A percentile compares a stretch with the other conserved stretches of the same genome.
These are phyloP conservation scores for Polytrichum formosum DNA, from an alignment of 225 moss, liverwort and hornwort genomes.

Conservation along the genomic window DNA sequence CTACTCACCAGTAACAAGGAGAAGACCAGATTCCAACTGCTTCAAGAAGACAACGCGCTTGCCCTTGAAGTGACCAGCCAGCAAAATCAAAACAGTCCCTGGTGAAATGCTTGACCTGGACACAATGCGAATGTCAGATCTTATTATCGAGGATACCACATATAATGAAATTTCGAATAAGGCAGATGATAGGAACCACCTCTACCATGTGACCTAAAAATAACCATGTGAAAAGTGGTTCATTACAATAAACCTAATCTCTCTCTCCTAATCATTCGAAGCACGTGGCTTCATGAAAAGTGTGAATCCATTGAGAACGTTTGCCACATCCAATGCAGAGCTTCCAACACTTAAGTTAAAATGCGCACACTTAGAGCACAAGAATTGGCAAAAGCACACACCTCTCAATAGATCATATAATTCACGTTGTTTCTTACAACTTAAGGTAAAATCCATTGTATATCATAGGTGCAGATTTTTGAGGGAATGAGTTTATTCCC, in stretches of 20 bases:
- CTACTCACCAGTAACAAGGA: constrained; percentile 52
- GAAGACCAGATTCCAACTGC: constrained; percentile 74
- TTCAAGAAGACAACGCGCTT: constrained; percentile 79
- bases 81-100: constrained; percentile 67
- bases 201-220: not conserved
- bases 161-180: not conserved
- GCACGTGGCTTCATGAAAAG: not conserved
- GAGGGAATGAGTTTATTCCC: no score
- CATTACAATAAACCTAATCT: not conserved
- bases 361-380: no score
- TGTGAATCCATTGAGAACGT: no score
- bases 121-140: no score
- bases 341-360: no score
- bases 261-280: not conserved
- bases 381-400: no score
- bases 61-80: constrained; percentile 78
- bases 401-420: no score
- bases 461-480: no score
- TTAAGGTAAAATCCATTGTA: no score
- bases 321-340: no score
- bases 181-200: not conserved
- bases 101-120: constrained; percentile 64
- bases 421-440: no score
- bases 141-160: not conserved
- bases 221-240: not conserved